These are phyloP conservation scores for Xylaria sp. DNA, from an alignment of 2,329 filamentous ascomycete genomes.

Conservation along the genomic window DNA sequence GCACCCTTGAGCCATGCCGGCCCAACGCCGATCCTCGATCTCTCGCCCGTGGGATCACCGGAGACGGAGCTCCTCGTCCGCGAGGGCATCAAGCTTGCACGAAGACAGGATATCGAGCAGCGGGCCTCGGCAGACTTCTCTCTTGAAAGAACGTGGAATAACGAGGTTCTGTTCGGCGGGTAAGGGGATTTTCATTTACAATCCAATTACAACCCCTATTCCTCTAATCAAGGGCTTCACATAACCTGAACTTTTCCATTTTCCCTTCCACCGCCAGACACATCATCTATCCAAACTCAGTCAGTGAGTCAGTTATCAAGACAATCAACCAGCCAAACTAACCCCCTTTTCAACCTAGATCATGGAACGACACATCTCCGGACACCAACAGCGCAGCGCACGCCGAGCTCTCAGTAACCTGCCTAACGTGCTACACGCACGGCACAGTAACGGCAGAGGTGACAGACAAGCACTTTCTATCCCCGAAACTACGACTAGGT, in stretches of 20 bases:
- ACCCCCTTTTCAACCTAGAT: background rate
- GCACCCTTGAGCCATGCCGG: slow-evolving; percentile 16
- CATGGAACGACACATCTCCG: slow-evolving; percentile 20
- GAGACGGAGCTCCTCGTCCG: slow-evolving; percentile 32
- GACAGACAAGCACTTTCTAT: slow-evolving; percentile 25
- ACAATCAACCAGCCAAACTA: background rate
- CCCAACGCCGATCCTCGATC: slow-evolving; percentile 24
- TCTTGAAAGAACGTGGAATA: slow-evolving; percentile 30
- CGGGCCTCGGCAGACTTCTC: slow-evolving; percentile 32
- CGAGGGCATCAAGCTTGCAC: slow-evolving; percentile 34
- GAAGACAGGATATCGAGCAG: slow-evolving; percentile 31
- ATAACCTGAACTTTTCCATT: background rate
- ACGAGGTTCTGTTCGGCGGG: slow-evolving; percentile 35
- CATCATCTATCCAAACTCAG: background rate
- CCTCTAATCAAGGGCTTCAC: background rate
- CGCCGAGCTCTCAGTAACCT: slow-evolving; percentile 30
- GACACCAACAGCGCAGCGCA: slow-evolving; percentile 2
- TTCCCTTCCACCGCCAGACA: background rate
- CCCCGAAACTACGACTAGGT: slow-evolving; percentile 15
- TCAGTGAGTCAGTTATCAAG: background rate
- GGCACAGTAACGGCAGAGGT: slow-evolving; percentile 32
- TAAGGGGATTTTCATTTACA: slow-evolving; percentile 11
- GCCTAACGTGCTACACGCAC: slow-evolving; percentile 27
- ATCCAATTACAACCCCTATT: background rate
- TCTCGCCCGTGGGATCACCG: slow-evolving; percentile 14